Base-by-base conservation (phyloP, 805 yeast species). In the Yarrowia phangngaensis region DNA sequence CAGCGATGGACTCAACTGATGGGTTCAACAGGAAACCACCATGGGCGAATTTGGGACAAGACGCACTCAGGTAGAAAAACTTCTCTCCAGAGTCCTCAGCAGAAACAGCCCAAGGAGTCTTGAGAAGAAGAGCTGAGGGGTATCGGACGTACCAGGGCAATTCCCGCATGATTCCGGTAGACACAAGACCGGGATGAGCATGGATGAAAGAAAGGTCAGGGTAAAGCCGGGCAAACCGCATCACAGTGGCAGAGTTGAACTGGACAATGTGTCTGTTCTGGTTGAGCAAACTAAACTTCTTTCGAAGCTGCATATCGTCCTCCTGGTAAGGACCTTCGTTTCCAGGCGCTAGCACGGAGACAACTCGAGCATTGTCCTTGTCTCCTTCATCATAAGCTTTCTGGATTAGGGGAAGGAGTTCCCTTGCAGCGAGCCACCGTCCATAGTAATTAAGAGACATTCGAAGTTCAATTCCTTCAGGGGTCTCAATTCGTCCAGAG, bases 401-500 rank as follows among this genome's bases (percentile, higher is more conserved):
- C 29, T 51, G 45, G 19, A 61, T 33, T 34, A 58, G 50, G 7
- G 61, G 60, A 19, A 58, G 13, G 31, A 61, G 51, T n/a, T 52
- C 51, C 8, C 51, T 32, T 8, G 52, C 54, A 12, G 59, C 45
- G 20, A 54, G 38, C 64, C 59, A 55, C 23, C 65, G 52, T 4
- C 57, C 58, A 47, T 60, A 60, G 50, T 61, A 61, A 34, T 59
- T 56, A 17, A 58, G 51, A 11, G 59, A 52, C 56, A 61, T 49
- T 49, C 56, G 56, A 23, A 50, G 16, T 33, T 61, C 64, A 8
- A 55, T 43, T 7, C 65, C 65, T 45, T 61, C 65, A 7, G 51
- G 14, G 9, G 54, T 60, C 40, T 58, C 63, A 2, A 24, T 51
- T 36, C 63, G 63, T 17, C 74, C 75, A 45, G 65, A 67, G 34